Conservation (phyloP, 2,329 filamentous ascomycete species). For the Xenoacremonium recifei region DNA sequence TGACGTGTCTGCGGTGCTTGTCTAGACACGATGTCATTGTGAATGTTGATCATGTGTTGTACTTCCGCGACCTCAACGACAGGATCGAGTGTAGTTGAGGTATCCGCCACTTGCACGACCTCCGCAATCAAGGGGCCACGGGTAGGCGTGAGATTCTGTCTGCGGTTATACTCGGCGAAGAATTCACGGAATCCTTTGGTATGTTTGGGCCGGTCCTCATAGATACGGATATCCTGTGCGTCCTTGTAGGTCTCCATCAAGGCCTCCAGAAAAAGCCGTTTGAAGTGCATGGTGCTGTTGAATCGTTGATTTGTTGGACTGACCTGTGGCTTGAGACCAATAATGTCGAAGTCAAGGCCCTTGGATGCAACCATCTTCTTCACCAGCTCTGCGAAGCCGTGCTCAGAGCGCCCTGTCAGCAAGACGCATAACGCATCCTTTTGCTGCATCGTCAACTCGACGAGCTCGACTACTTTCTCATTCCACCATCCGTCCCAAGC, state of each 20-base stretch:
- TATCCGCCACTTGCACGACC: constrained; percentile 83
- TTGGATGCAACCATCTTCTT: constrained; percentile 78
- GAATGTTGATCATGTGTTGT: constrained; percentile 83
- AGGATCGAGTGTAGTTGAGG: constrained; percentile 71
- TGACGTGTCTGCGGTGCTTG: constrained; percentile 33
- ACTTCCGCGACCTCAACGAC: constrained; percentile 78
- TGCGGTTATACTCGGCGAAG: constrained; percentile 72
- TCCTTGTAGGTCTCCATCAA: constrained; percentile 82
- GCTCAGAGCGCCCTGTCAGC: constrained; percentile 81
- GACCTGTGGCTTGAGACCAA: constrained; percentile 81
- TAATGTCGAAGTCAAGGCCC: constrained; percentile 81
- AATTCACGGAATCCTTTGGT: constrained; percentile 84
- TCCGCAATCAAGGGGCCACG: constrained; percentile 70
- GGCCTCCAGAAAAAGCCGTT: constrained; percentile 77
- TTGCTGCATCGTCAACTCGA: constrained; percentile 77
- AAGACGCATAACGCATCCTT: constrained; percentile 83
- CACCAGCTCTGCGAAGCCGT: constrained; percentile 73
- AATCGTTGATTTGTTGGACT: constrained; percentile 80
- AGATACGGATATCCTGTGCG: constrained; percentile 79
- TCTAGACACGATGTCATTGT: constrained; percentile 60
- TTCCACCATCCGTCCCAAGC: constrained; percentile 98
- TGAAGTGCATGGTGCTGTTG: constrained; percentile 83
- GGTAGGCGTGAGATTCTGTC: constrained; percentile 45
- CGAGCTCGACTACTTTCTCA: constrained; percentile 79
- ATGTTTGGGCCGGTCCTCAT: constrained; percentile 65